Conservation (phyloP, 1,139 yeast species). For the Spathaspora sp. region DNA sequence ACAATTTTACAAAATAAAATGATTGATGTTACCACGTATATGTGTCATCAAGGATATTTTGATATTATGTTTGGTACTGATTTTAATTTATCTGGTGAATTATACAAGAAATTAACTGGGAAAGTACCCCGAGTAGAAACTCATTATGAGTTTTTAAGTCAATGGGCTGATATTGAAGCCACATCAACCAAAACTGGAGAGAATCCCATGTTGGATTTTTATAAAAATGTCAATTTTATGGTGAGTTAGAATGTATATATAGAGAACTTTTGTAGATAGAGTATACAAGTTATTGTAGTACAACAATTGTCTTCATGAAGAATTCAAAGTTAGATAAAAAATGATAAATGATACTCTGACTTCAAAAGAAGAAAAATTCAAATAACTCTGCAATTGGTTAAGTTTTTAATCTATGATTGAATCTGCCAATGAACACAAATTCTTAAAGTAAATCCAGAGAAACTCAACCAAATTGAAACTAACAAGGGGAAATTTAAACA, state of each 20-base stretch:
- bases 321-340: too few species aligned
- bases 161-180: constrained; percentile 70
- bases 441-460: too few species aligned
- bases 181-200: constrained; percentile 79
- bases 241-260: constrained; percentile 10
- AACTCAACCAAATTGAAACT: too few species aligned
- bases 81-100: constrained; percentile 58
- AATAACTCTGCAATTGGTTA: too few species aligned
- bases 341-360: too few species aligned
- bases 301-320: too few species aligned
- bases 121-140: constrained; percentile 54
- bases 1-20: constrained; percentile 67
- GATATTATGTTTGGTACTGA: constrained; percentile 89
- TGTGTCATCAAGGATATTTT: constrained; percentile 82
- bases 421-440: too few species aligned
- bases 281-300: too few species aligned
- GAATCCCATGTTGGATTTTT: constrained; percentile 83
- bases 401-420: too few species aligned
- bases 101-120: constrained; percentile 67
- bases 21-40: constrained; percentile 70
- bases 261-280: not conserved
- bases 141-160: constrained; percentile 63
- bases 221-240: constrained; percentile 75
- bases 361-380: too few species aligned
- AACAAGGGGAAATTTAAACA: too few species aligned